Base-by-base conservation (phyloP, 2,329 filamentous ascomycete species). In the Aspergillus sp. region DNA sequence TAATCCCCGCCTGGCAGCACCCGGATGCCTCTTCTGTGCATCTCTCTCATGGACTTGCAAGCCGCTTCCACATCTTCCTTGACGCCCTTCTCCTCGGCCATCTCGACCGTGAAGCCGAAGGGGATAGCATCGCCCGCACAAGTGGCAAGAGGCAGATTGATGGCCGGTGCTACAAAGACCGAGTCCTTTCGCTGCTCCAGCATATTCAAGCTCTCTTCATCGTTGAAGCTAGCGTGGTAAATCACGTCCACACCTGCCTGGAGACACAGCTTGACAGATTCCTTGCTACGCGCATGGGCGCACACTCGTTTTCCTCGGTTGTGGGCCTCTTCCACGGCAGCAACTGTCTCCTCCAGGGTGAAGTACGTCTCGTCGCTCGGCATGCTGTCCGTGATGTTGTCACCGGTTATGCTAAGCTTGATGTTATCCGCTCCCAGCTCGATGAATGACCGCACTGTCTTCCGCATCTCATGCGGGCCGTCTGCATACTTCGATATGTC, bases 1-100 rank as follows among this genome's bases (percentile, higher is more conserved):
- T 78, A 81, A 63, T 81, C 78, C 23, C 75, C 78, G 13, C 78
- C 78, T 5, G 79, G 79, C 2, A 81, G 67, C 0, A 81, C 74
- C 0, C 70, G 69, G 43, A 81, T 79, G 15, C 78, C 78, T n/a
- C 78, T 71, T n/a, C 66, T 60, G 60, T 78, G 76, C 74, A 81
- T 80, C 64, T 81, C 79, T 8, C 68, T 67, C 41, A 80, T 70
- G 1, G 68, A 77, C 17, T 66, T 64, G 19, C 75, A 70, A 0
- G 78, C 77, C 1, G 65, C 63, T 7, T 79, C 73, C 9, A 80
- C 69, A 63, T 81, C 78, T 49, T 69, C 69, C 62, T 71, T 73
- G 54, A 79, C 75, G 0, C 79, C 79, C 5, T 73, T 75, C 65
- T 78, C 68, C 59, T 79, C 78, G 2, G 78, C 78, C 41, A 55